phyloP scores from a whole-genome alignment of 345 rosid species.

The Leavenworthia alabamica region DNA sequence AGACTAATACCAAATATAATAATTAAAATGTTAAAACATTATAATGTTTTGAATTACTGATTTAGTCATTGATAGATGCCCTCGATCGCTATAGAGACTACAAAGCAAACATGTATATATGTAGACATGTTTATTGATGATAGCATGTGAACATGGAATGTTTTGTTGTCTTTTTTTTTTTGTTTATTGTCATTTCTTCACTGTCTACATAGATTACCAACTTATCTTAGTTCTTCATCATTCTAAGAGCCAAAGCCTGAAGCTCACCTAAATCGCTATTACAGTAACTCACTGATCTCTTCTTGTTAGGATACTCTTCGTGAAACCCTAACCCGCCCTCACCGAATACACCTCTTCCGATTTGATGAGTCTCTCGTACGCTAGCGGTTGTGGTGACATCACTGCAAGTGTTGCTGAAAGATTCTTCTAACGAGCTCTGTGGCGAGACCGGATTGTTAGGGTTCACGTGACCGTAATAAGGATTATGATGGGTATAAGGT shows the following conservation, averaged over 20 bases:
- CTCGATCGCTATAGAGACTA: background rate
- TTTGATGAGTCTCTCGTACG: slow-evolving; percentile 18
- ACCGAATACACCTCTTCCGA: slow-evolving; percentile 10
- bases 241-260: slow-evolving; percentile 75
- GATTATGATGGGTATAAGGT: slow-evolving; percentile 12
- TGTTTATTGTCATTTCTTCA: background rate
- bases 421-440: slow-evolving; percentile 70
- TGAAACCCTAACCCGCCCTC: slow-evolving; percentile 30
- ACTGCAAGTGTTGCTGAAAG: slow-evolving; percentile 35
- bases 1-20: background rate
- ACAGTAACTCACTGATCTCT: slow-evolving; percentile 30
- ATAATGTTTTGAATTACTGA: background rate
- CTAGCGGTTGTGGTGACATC: slow-evolving; percentile 21
- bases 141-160: slow-evolving; percentile 18
- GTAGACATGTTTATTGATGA: slow-evolving; percentile 18
- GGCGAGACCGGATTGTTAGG: slow-evolving; percentile 52
- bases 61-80: background rate
- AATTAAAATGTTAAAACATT: background rate
- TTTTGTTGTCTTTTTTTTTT: no score
- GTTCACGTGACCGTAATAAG: slow-evolving; percentile 33
- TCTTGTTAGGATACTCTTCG: slow-evolving; percentile 30
- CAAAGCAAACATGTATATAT: slow-evolving; percentile 2
- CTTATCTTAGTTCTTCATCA: slow-evolving; percentile 60
- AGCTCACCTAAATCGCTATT: slow-evolving; percentile 64
- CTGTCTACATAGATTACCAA: slow-evolving; percentile 7